Base-by-base conservation (phyloP, 208 protist species). In the Trypanosoma lewisi region DNA sequence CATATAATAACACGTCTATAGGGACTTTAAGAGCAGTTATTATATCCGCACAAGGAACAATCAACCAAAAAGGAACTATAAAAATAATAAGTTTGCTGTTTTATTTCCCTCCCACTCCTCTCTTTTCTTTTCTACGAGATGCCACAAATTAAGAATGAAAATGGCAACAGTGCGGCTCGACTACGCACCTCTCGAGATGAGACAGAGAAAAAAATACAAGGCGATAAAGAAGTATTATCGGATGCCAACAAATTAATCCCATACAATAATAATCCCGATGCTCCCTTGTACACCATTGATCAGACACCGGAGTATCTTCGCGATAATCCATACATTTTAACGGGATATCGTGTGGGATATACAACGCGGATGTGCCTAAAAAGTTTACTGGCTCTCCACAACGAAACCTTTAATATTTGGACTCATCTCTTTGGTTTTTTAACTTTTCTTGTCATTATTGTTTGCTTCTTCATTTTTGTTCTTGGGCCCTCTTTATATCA, bases 371-470 rank as follows among this genome's bases (percentile, higher is more conserved):
- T 67, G 62, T 85, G 79, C 53, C 25, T 78, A 4, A 44, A 65
- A 11, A 76, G 66, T 44, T 23, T 85, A 53, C 77, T 85, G 17
- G 47, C 52, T 17, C 61, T 85, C 17, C 82, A 89, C 59, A 89
- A 89, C 49, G 82, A 89, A 69, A 89, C 82, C n/a, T 73, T 83
- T 21, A 89, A 89, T 51, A 79, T 89, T 45, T 85, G 78, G 82
- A 85, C 82, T 0, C 83, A 89, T 66, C 65, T 89, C 9, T 6
- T 83, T 33, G 77, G 77, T 2, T 70, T 39, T 28, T 21, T 82
- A 6, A 12, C 66, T 9, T 89, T 82, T 58, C 1, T 81, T 27
- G 50, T 63, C 12, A 53, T 78, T 11, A 55, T 63, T 31, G 8
- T 62, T 33, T 21, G 71, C 28, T 66, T 86, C 53, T 86, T 75